Conservation (phyloP, 208 protist genomes). For the Porcisia hertigi region DNA sequence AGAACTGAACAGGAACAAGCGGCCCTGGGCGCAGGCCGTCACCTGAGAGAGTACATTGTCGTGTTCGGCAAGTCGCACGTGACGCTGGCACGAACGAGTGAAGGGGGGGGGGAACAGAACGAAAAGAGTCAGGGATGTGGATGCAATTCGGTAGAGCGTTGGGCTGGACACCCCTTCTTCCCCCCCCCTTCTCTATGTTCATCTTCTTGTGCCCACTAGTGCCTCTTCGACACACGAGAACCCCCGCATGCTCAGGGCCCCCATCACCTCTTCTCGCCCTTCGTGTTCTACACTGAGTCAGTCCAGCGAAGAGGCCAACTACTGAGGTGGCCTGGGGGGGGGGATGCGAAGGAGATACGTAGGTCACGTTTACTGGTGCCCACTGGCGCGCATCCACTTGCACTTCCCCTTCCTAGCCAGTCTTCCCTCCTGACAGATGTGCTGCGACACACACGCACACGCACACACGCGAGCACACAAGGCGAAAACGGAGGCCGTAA, state of each 20-base stretch:
- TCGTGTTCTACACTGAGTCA: not conserved
- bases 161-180: no score
- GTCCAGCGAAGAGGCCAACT: not conserved
- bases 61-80: not conserved
- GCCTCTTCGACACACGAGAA: not conserved
- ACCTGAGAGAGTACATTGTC: not conserved
- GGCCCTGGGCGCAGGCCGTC: not conserved
- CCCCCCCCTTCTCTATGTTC: no score
- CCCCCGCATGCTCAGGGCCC: not conserved
- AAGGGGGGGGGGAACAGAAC: no score
- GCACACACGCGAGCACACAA: not conserved
- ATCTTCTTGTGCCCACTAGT: no score
- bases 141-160: not conserved
- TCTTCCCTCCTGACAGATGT: not conserved
- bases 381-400: not conserved
- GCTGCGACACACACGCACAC: not conserved
- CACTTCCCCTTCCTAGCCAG: not conserved
- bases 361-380: not conserved
- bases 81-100: no score
- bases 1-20: not conserved
- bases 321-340: no score
- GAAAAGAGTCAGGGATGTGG: not conserved
- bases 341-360: not conserved
- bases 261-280: not conserved
- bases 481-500: not conserved